These are phyloP conservation scores for Monilinia vaccinii-corymbosi DNA, from an alignment of 2,329 filamentous ascomycete species.

Conservation along the genomic window DNA sequence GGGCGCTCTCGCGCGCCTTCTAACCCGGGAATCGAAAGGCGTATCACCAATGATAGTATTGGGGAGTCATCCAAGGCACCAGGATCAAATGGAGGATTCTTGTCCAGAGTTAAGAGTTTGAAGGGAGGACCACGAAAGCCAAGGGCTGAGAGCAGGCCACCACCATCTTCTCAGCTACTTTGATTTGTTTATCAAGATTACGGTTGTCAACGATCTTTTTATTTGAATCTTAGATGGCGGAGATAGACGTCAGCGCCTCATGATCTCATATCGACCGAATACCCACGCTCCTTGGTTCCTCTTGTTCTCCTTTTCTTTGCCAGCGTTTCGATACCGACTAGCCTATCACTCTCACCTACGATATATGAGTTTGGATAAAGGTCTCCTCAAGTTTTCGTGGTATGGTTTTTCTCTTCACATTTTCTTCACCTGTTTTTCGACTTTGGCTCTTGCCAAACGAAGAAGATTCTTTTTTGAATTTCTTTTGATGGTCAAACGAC, in stretches of 20 bases:
- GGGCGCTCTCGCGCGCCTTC: constrained; percentile 41
- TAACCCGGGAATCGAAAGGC: constrained; percentile 56
- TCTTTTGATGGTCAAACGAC: neutral
- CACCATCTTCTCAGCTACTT: constrained; percentile 1
- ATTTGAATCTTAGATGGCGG: neutral
- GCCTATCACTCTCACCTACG: neutral
- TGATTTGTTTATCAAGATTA: neutral
- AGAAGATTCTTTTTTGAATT: neutral
- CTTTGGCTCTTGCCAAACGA: neutral
- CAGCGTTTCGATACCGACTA: neutral
- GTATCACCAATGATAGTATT: constrained; percentile 50
- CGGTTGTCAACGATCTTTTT: neutral
- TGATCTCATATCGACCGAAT: neutral
- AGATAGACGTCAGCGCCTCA: neutral
- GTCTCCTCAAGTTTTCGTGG: neutral
- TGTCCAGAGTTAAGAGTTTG: constrained; percentile 74
- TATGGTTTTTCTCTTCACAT: neutral
- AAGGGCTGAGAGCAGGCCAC: constrained; percentile 17
- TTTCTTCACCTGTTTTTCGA: neutral
- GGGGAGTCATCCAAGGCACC: constrained; percentile 31
- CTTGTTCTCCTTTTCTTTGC: neutral
- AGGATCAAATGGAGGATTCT: constrained; percentile 41
- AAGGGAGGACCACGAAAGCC: constrained; percentile 56
- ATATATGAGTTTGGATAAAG: neutral
- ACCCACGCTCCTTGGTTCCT: neutral